A percentile compares a stretch with the other conserved stretches of the same genome.
These are phyloP conservation scores for Coemansia sp. DNA, from an alignment of 192 early-diverging fungal species.

Conservation along the genomic window DNA sequence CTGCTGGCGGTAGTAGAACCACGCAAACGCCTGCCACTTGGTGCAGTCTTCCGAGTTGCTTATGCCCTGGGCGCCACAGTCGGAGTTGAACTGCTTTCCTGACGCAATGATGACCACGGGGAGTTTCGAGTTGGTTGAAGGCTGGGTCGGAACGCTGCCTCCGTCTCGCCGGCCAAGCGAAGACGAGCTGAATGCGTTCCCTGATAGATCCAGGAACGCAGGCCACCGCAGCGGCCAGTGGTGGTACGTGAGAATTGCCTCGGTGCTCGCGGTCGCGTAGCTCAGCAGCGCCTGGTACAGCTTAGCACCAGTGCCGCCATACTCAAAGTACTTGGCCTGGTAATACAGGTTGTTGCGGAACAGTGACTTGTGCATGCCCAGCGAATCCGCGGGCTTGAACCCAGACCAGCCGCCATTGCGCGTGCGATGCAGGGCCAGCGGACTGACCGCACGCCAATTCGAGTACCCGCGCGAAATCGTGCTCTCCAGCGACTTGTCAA, in stretches of 20 bases:
- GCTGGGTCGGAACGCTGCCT: slow-evolving; percentile 1
- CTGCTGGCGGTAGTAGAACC: slow-evolving; percentile 56
- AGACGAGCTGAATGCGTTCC: slow-evolving; percentile 18
- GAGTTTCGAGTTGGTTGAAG: slow-evolving; percentile 22
- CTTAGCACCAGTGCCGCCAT: slow-evolving; percentile 48
- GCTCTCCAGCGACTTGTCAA: slow-evolving; percentile 27
- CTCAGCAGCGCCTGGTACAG: slow-evolving; percentile 46
- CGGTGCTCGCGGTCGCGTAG: slow-evolving; percentile 34
- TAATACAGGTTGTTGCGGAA: slow-evolving; percentile 55
- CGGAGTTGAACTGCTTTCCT: slow-evolving; percentile 43
- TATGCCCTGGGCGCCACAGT: slow-evolving; percentile 41
- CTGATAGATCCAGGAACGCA: slow-evolving; percentile 31
- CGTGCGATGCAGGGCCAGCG: slow-evolving; percentile 50
- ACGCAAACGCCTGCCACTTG: slow-evolving; percentile 56
- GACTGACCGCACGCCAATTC: slow-evolving; percentile 48
- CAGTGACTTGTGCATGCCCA: slow-evolving; percentile 46
- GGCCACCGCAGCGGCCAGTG: slow-evolving; percentile 59
- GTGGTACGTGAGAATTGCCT: slow-evolving; percentile 44
- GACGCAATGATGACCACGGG: slow-evolving; percentile 48
- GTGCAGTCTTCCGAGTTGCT: slow-evolving; percentile 37
- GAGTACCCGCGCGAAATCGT: slow-evolving; percentile 29
- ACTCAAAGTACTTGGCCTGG: slow-evolving; percentile 58
- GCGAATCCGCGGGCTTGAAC: slow-evolving; percentile 37
- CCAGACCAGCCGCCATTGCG: slow-evolving; percentile 43
- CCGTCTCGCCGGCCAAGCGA: slow-evolving; percentile 6